Percentiles rank a stretch among this genome's conserved stretches.
phyloP scores from a whole-genome alignment of 176 grass and related monocot species.

The Juncus inflexus region DNA sequence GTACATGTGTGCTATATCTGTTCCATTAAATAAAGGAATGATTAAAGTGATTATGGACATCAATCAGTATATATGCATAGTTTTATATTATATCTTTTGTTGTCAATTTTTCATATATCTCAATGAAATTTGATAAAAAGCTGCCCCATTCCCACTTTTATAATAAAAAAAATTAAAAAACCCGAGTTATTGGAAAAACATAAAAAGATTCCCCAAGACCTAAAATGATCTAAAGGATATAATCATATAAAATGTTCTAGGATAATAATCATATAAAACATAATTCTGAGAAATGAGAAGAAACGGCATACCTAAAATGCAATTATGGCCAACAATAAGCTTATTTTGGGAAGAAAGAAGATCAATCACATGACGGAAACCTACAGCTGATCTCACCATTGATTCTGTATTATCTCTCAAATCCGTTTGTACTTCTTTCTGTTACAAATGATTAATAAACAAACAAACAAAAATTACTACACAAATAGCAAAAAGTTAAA shows the following conservation, averaged over 20 bases:
- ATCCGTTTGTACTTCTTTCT: conserved; percentile 78
- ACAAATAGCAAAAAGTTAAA: conserved; percentile 6
- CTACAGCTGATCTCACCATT: conserved; percentile 61
- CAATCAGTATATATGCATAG: not conserved
- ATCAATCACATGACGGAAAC: conserved; percentile 86
- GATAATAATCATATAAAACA: too few species aligned
- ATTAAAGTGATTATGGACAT: conserved; percentile 5
- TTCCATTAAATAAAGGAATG: conserved; percentile 36
- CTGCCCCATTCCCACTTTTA: too few species aligned
- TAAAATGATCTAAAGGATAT: too few species aligned
- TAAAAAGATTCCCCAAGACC: too few species aligned
- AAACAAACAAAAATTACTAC: conserved; percentile 14
- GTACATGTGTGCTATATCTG: conserved; percentile 83
- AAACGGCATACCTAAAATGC: conserved; percentile 63
- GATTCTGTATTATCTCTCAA: conserved; percentile 46
- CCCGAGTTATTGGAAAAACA: too few species aligned
- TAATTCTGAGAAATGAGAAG: not conserved
- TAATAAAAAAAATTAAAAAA: too few species aligned
- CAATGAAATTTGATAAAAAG: too few species aligned
- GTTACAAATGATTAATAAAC: conserved; percentile 21
- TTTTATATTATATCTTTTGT: not conserved
- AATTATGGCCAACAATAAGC: conserved; percentile 90
- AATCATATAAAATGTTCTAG: too few species aligned
- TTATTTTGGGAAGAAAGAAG: conserved; percentile 82
- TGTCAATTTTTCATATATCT: not conserved